Evolutionary conservation across 805 yeast species (phyloP), one percentile per base, ranked within the genome.

Genomic region (Kurtzmaniella fragi): DNA sequence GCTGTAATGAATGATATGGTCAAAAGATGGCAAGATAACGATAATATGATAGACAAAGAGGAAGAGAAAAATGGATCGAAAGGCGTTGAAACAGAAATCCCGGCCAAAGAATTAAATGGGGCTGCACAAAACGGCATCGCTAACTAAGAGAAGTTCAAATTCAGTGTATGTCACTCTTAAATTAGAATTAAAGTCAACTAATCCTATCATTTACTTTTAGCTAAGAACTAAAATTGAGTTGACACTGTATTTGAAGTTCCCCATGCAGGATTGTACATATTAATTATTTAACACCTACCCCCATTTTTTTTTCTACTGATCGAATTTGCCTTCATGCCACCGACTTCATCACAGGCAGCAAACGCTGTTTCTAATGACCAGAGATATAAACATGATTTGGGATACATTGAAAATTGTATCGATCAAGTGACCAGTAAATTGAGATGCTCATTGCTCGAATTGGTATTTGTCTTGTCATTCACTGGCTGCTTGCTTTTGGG

Each of bases 1-100:
- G 66, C 74, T 32, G 49, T 78, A 44, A 82, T 79, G 80, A 80
- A 81, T 47, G 90, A 83, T 52, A 83, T 84, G 91, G 87, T 81
- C 7, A 71, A 74, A 37, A 67, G 83, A 45, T 84, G 91, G 89
- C 76, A 67, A 53, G 67, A 63, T 15, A 36, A 32, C 3, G 39
- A 36, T 8, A 36, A 29, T 17, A 33, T 36, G 10, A 36, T 36
- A 12, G 39, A 36, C 25, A 20, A 8, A 20, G 25, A 20, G 5
- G 31, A 28, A 10, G 13, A 28, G 31, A 13, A 13, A 12, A 12
- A 28, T 5, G 31, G 31, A 28, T 28, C 31, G 6, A 13, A 28
- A 5, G 32, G 13, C 11, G 15, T 10, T 13, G 5, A 30, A 30
- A 5, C 13, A 9, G 11, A 30, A 16, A 12, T 5, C 17, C 27